These are phyloP conservation scores for Fusarium luffae DNA, from an alignment of 2,329 filamentous ascomycete genomes.

Conservation along the genomic window DNA sequence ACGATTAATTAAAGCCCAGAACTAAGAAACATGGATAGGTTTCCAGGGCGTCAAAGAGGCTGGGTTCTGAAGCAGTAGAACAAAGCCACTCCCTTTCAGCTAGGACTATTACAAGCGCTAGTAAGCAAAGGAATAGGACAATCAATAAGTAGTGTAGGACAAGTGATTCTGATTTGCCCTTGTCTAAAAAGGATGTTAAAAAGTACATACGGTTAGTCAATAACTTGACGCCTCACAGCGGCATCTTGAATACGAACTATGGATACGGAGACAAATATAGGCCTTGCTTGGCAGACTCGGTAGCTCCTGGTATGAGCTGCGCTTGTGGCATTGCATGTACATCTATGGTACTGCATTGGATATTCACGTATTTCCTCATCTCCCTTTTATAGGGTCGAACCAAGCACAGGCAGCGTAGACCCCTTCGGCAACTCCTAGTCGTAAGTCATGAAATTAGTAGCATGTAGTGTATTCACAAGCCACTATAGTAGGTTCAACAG, in stretches of 20 bases:
- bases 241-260: slow-evolving; percentile 27
- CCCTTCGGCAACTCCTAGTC: slow-evolving; percentile 3
- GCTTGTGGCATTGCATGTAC: background rate
- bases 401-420: slow-evolving; percentile 6
- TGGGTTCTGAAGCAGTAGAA: background rate
- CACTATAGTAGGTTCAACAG: slow-evolving; percentile 67
- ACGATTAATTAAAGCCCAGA: background rate
- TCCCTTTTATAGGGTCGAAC: slow-evolving; percentile 1
- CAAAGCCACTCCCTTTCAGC: slow-evolving; percentile 26
- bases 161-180: slow-evolving; percentile 1
- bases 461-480: slow-evolving; percentile 1
- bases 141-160: slow-evolving; percentile 6
- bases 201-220: background rate
- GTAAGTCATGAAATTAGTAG: slow-evolving; percentile 21
- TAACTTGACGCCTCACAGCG: background rate
- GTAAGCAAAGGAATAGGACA: background rate
- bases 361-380: background rate
- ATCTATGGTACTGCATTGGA: background rate
- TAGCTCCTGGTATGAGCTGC: background rate
- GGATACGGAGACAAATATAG: slow-evolving; percentile 21
- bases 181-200: background rate
- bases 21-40: background rate
- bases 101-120: background rate
- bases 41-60: slow-evolving; percentile 4
- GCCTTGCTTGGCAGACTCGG: slow-evolving; percentile 4